Evolutionary conservation across 805 yeast species (phyloP), one percentile per base, ranked within the genome.

Genomic region (Sugiyamaella mastotermitis): DNA sequence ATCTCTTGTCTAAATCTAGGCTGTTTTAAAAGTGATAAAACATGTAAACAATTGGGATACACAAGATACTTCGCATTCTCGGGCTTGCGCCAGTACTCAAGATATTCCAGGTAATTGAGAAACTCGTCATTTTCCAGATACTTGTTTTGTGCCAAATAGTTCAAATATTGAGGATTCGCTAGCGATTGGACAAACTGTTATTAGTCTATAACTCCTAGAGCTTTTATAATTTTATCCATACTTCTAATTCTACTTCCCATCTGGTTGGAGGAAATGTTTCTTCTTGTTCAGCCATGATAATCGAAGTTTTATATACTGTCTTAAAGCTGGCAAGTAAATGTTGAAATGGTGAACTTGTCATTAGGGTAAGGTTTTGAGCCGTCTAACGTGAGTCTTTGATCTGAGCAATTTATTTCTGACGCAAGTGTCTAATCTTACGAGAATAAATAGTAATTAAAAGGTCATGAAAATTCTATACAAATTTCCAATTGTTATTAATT

Each of bases 201-300:
- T 24, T 35, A 36, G 34, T 14, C 3, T 9, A 5, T 11, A 17
- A 19, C n/a, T n/a, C n/a, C n/a, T n/a, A n/a, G 14, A 2, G 8
- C 26, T 2, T 28, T 7, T 7, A 18, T 2, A 9, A 8, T 4
- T 18, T 13, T 10, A 15, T 14, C 54, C 76, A 50, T 34, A 75
- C 77, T 46, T 83, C 97, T n/a, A 84, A 68, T 50, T 84, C 95
- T 16, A 84, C 76, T 53, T 84, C 95, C 85, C 90, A 85, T 41
- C 94, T 60, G 4, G 83, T 72, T n/a, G 90, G 87, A n/a, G 75
- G 64, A 26, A 60, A 65, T 13, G 27, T 29, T 27, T 32, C 46
- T 6, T 31, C 35, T n/a, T n/a, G n/a, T n/a, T n/a, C n/a, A n/a
- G n/a, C n/a, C n/a, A n/a, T n/a, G n/a, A n/a, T n/a, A n/a, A n/a